A percentile compares a stretch with the other conserved stretches of the same genome.
phyloP scores from a whole-genome alignment of 495 filamentous ascomycete genomes.

The Clohesyomyces aquaticus region DNA sequence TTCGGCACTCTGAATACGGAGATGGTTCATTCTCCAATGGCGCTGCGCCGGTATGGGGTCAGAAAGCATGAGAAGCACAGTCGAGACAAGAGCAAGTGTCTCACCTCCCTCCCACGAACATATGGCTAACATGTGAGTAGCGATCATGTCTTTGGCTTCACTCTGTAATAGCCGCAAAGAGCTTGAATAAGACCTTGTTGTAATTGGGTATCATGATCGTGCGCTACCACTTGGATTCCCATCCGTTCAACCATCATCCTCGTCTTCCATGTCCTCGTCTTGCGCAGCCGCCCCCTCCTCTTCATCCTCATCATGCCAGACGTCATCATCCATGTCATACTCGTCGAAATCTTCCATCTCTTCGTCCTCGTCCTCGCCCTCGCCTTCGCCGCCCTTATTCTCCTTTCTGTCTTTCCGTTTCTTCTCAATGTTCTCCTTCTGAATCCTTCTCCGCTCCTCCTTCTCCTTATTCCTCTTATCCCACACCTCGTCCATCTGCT shows the following conservation, averaged over 20 bases:
- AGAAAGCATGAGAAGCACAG: too few species aligned
- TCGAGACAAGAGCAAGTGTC: background rate
- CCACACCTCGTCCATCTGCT: conserved; percentile 79
- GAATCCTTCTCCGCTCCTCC: conserved; percentile 75
- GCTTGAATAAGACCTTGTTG: too few species aligned
- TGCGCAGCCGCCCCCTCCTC: conserved; percentile 46
- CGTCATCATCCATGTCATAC: conserved; percentile 30
- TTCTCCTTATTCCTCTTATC: conserved; percentile 76
- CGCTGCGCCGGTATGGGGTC: too few species aligned
- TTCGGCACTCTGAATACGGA: background rate
- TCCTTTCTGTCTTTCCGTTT: conserved; percentile 69
- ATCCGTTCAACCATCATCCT: conserved; percentile 52
- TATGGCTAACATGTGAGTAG: too few species aligned
- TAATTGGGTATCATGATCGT: conserved; percentile 21
- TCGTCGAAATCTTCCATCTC: conserved; percentile 62
- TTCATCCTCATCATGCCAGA: conserved; percentile 32
- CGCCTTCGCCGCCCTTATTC: conserved; percentile 52
- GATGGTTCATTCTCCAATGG: conserved; percentile 1
- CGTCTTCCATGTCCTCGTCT: conserved; percentile 49
- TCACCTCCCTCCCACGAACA: background rate
- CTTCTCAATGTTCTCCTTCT: conserved; percentile 84
- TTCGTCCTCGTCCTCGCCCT: conserved; percentile 55
- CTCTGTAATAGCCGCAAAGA: background rate
- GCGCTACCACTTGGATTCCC: background rate
- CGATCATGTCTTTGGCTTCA: background rate